phyloP scores from a whole-genome alignment of 2,329 filamentous ascomycete genomes.

The Pyricularia sp. region DNA sequence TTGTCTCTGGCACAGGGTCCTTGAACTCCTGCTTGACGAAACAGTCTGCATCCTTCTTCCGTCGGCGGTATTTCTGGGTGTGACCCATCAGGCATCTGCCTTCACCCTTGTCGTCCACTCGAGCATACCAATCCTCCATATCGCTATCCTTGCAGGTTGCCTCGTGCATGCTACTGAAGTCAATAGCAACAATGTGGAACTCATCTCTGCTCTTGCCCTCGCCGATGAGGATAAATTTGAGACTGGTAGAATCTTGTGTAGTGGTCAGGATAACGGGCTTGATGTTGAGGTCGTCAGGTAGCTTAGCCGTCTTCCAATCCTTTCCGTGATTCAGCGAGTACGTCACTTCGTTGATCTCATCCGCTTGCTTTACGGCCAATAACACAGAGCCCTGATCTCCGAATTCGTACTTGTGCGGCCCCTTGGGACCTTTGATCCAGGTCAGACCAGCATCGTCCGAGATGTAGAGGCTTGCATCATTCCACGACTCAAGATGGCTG shows the following conservation, averaged over 20 bases:
- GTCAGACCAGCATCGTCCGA: constrained; percentile 83
- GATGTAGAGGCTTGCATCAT: constrained; percentile 68
- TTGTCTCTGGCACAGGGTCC: constrained; percentile 55
- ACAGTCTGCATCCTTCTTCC: constrained; percentile 80
- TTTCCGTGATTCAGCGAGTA: constrained; percentile 89
- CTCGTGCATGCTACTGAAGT: constrained; percentile 74
- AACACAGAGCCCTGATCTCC: constrained; percentile 86
- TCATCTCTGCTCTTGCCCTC: constrained; percentile 31
- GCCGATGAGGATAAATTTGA: constrained; percentile 77
- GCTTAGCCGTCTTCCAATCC: constrained; percentile 59
- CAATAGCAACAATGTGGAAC: constrained; percentile 59
- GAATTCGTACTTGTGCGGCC: constrained; percentile 91
- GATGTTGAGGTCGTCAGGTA: constrained; percentile 55
- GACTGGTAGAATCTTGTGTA: constrained; percentile 79
- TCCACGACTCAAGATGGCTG: constrained; percentile 54
- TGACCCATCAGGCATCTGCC: constrained; percentile 92
- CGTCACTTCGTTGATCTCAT: constrained; percentile 41
- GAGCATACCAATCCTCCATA: constrained; percentile 80
- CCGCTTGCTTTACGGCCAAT: constrained; percentile 66
- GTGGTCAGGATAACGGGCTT: constrained; percentile 67
- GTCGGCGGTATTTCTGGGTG: constrained; percentile 71
- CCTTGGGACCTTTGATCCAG: constrained; percentile 63
- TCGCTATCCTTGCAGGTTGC: constrained; percentile 64
- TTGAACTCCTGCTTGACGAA: constrained; percentile 80
- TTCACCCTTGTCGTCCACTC: constrained; percentile 65